These are phyloP conservation scores for Seiridium cupressi DNA, from an alignment of 2,329 filamentous ascomycete species.

Conservation along the genomic window DNA sequence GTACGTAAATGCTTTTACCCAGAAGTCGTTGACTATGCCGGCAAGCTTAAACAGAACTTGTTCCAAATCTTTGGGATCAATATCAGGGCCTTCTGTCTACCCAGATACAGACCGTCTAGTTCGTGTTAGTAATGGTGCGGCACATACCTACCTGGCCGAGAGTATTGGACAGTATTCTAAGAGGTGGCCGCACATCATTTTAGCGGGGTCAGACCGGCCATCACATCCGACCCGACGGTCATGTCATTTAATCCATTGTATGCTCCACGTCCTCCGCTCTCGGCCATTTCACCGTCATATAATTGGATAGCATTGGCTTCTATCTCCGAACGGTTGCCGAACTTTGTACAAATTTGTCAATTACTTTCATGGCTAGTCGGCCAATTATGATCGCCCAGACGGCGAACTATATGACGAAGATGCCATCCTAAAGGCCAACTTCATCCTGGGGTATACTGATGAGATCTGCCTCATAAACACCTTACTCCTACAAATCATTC, in stretches of 20 bases:
- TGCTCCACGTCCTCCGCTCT: not conserved
- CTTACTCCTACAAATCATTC: not conserved
- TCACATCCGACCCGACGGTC: not conserved
- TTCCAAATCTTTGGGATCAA: too few relatives aligned
- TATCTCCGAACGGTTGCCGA: too few relatives aligned
- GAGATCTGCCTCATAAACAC: not conserved
- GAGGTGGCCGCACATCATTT: not conserved
- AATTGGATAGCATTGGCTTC: too few relatives aligned
- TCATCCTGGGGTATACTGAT: slow-evolving; percentile 1
- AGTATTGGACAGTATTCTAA: not conserved
- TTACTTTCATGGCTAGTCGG: too few relatives aligned
- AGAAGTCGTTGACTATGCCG: too few relatives aligned
- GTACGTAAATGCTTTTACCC: too few relatives aligned
- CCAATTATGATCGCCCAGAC: not conserved
- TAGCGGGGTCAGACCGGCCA: not conserved
- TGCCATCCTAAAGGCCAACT: not conserved
- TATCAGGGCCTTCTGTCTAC: too few relatives aligned
- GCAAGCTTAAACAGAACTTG: too few relatives aligned
- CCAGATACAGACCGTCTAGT: too few relatives aligned
- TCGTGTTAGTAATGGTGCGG: too few relatives aligned
- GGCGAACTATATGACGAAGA: not conserved
- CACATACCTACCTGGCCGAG: not conserved
- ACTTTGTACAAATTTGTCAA: not conserved
- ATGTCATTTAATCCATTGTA: not conserved
- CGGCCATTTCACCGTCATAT: not conserved